Conservation (phyloP, 2,329 filamentous ascomycete genomes). For the Aspergillus oerlinghausenensis region DNA sequence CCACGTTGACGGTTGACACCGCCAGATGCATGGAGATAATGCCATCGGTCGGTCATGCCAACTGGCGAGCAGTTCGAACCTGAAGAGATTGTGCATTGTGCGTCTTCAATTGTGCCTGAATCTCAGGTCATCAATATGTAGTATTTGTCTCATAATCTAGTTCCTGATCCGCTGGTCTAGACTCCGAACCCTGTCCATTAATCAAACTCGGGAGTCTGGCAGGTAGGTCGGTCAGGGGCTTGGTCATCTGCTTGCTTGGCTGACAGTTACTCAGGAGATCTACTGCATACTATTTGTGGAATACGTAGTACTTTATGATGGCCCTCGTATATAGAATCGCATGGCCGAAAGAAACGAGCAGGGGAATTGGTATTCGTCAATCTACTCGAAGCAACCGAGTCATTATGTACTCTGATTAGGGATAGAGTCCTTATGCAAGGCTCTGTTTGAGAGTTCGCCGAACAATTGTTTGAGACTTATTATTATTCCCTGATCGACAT, state of each 20-base stretch:
- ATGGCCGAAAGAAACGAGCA: background rate
- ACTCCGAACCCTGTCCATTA: background rate
- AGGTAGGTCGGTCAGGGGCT: background rate
- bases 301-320: background rate
- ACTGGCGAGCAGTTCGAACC: background rate
- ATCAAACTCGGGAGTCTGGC: background rate
- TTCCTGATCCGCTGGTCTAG: background rate
- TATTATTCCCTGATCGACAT: background rate
- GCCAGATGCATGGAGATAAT: background rate
- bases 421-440: background rate
- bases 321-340: background rate
- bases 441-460: background rate
- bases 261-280: background rate
- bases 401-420: background rate
- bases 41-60: background rate
- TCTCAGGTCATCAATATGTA: background rate
- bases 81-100: background rate
- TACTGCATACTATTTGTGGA: background rate
- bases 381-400: background rate
- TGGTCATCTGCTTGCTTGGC: background rate
- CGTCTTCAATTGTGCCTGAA: background rate
- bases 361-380: background rate
- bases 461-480: background rate
- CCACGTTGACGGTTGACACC: background rate
- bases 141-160: background rate